These are phyloP conservation scores for Aspergillus hancockii DNA, from an alignment of 495 filamentous ascomycete genomes.

Conservation along the genomic window DNA sequence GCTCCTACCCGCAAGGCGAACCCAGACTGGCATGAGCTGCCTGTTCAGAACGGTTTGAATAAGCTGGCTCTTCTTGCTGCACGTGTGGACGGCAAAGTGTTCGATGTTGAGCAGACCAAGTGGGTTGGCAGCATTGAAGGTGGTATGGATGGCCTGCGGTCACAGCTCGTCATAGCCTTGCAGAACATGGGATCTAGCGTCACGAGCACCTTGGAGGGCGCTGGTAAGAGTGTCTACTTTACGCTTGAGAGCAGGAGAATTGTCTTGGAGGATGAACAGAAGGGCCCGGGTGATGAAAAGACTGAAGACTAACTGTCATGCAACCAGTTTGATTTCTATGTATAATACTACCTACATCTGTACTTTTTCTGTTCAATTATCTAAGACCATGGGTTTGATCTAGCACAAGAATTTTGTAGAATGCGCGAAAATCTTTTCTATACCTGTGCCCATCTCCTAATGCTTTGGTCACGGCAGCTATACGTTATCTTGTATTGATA, in stretches of 20 bases:
- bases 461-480: background rate
- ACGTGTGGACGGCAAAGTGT: slow-evolving; percentile 75
- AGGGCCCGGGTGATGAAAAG: slow-evolving; percentile 35
- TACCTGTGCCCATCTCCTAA: background rate
- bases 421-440: slow-evolving; percentile 1
- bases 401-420: slow-evolving; percentile 22
- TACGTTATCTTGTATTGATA: no score
- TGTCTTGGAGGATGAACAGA: slow-evolving; percentile 74
- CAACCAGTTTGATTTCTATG: slow-evolving; percentile 26
- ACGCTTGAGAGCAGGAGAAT: slow-evolving; percentile 76
- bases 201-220: slow-evolving; percentile 71
- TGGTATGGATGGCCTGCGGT: slow-evolving; percentile 78
- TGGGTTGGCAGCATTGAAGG: slow-evolving; percentile 86
- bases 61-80: slow-evolving; percentile 87
- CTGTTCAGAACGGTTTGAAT: slow-evolving; percentile 75
- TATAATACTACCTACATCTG: slow-evolving; percentile 35
- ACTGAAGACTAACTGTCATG: slow-evolving; percentile 32
- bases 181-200: slow-evolving; percentile 73
- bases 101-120: slow-evolving; percentile 76
- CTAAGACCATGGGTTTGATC: slow-evolving; percentile 22
- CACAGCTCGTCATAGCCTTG: slow-evolving; percentile 76
- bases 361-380: slow-evolving; percentile 12
- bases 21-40: slow-evolving; percentile 76
- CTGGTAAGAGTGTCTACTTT: slow-evolving; percentile 76
- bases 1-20: slow-evolving; percentile 71